Evolutionary conservation across 2,329 filamentous ascomycete genomes (phyloP), one percentile per base, ranked within the genome.

Genomic region (Setomelanomma holmii): DNA sequence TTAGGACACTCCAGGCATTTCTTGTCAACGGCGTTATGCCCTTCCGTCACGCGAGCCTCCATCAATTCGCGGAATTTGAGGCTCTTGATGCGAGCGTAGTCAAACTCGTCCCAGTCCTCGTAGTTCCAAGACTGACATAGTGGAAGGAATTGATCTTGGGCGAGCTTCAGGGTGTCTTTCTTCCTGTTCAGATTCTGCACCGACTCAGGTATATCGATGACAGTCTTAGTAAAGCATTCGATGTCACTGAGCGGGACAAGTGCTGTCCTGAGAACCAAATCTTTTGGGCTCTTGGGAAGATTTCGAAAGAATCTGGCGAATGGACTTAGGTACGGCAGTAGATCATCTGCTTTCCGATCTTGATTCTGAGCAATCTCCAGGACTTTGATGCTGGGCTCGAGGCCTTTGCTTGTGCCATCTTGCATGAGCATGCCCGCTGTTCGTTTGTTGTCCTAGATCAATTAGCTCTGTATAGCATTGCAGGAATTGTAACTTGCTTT

Each of bases 61-160:
- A 96, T 80, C 27, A 95, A 82, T 63, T 96, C 91, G 55, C 93
- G 87, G 50, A 96, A 80, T 43, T 86, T 83, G 66, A 99, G 79
- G 68, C 92, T 93, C 73, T 90, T 93, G 71, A 98, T 86, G 67
- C 88, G 89, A 40, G 82, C 80, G 77, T 95, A 89, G 63, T 96
- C 90, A 50, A 91, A 81, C 76, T 99, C 95, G 49, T 93, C 85
- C 89, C 92, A 98, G 21, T 85, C 80, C 38, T 86, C 79, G 34
- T 85, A 84, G 5, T 82, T 82, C 93, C 93, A 98, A 0, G 86
- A 86, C 40, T 82, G 81, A 70, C 88, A 92, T 14, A 93, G 78
- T 20, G 85, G 82, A 14, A 84, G 75, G 27, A 98, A 81, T 50
- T 88, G 85, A 36, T 87, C 85, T 58, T 89, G 87, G 1, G 89